Base-by-base conservation (phyloP, 192 early-diverging fungal species). In the Rhizophlyctis rosea region DNA sequence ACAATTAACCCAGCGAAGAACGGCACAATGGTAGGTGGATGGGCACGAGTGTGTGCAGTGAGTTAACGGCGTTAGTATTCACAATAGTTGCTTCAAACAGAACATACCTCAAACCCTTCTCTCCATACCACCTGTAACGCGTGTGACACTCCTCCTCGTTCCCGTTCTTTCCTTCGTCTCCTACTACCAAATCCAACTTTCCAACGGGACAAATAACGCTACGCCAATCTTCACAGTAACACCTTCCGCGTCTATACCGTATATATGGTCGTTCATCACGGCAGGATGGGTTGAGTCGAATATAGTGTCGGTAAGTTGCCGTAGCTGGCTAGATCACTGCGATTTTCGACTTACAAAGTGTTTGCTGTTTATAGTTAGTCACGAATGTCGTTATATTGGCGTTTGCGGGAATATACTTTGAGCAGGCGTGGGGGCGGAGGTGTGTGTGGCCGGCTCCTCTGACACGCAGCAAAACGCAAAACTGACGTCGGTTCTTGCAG, bases 371-470 rank as follows among this genome's bases (percentile, higher is more conserved):
- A 54, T 34, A 84, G 75, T 68, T 79, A 44, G 13, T 80, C 29
- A 66, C 64, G 34, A 80, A 77, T 64, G 25, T 62, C 3, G 44
- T 68, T 1, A 59, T 67, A 7, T 57, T 87, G 2, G 54, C 86
- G 18, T 65, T 81, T 14, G 67, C 75, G 61, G 93, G 92, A 35
- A 80, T 85, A 62, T 95, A 92, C 69, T 76, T 95, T 64, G 95
- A 94, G 69, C 77, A 82, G 24, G 81, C 81, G 56, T 98, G 92
- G 91, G 91, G 92, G 9, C 72, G 80, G 27, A 82, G 58, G 67
- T 78, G 39, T 7, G 57, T 47, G 39, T 34, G 0, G 0, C 34
- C 50, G 44, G 0, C 13, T 24, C 47, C 16, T n/a, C n/a, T n/a
- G n/a, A n/a, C n/a, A n/a, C n/a, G n/a, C n/a, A n/a, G n/a, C n/a